phyloP scores from a whole-genome alignment of 495 filamentous ascomycete genomes.

The Penicillium salamii region DNA sequence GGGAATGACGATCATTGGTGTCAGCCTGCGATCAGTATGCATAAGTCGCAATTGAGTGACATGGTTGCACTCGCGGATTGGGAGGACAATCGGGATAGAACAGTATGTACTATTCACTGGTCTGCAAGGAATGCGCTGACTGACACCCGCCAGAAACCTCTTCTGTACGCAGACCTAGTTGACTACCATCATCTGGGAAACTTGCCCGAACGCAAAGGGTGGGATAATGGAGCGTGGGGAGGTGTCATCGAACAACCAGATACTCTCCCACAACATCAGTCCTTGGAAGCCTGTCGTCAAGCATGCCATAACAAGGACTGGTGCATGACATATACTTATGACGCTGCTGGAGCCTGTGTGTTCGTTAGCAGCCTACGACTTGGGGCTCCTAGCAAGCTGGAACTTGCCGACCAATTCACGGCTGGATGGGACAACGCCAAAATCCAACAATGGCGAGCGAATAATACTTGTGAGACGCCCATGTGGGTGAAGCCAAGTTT shows the following conservation, averaged over 20 bases:
- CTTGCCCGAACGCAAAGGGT: constrained; percentile 18
- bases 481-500: constrained; percentile 33
- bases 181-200: constrained; percentile 22
- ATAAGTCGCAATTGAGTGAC: constrained; percentile 36
- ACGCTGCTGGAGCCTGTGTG: constrained; percentile 20
- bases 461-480: constrained; percentile 16
- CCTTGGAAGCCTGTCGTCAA: constrained; percentile 21
- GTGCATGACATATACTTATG: constrained; percentile 32
- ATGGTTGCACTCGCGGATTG: constrained; percentile 25
- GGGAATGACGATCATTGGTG: constrained; percentile 43
- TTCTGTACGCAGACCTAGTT: constrained; percentile 31
- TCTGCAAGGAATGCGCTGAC: not conserved
- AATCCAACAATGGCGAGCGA: constrained; percentile 21
- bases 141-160: constrained; percentile 8
- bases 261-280: constrained; percentile 19
- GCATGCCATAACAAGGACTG: constrained; percentile 25
- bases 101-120: constrained; percentile 12
- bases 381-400: constrained; percentile 12
- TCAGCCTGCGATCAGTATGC: constrained; percentile 52
- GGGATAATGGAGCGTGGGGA: constrained; percentile 37
- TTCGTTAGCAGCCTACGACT: constrained; percentile 28
- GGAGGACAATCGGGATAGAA: constrained; percentile 22
- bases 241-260: constrained; percentile 24
- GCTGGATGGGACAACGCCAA: constrained; percentile 34
- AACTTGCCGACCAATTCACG: constrained; percentile 13